Evolutionary conservation across 495 filamentous ascomycete genomes (phyloP).

Genomic region (Schizothecium vesticola): DNA sequence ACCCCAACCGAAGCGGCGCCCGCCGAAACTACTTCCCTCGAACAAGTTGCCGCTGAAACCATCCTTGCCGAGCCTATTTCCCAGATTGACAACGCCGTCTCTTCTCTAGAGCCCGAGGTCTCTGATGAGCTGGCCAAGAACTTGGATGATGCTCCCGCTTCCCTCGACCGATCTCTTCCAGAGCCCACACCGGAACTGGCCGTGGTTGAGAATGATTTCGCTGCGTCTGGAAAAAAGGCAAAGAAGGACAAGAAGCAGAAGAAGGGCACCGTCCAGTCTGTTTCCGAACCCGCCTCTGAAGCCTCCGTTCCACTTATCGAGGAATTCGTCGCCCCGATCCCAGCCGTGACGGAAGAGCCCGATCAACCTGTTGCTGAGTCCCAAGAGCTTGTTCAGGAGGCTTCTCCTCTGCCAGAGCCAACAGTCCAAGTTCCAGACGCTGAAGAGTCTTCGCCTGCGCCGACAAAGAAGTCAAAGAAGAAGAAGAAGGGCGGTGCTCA

Average conservation of each 20-base stretch:
- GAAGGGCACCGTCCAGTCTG: constrained; percentile 10
- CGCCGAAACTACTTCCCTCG: neutral
- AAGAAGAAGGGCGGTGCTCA: constrained; percentile 17
- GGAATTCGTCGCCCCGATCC: neutral
- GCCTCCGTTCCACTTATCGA: constrained; percentile 1
- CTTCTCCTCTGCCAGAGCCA: neutral
- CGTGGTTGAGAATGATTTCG: neutral
- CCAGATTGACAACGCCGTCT: neutral
- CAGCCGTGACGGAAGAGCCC: neutral
- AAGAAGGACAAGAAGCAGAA: constrained; percentile 30
- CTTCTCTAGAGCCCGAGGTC: neutral
- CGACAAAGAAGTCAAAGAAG: constrained; percentile 26
- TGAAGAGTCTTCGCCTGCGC: constrained; percentile 4
- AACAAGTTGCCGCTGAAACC: neutral
- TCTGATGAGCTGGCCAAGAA: neutral
- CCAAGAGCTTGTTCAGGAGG: neutral
- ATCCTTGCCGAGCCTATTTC: neutral
- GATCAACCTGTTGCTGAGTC: neutral
- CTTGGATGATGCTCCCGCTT: neutral
- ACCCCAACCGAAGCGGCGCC: neutral
- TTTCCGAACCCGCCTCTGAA: constrained; percentile 14
- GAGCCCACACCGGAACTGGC: neutral
- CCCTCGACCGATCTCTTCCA: neutral
- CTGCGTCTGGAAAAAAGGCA: constrained; percentile 17
- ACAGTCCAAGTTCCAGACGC: neutral